phyloP scores from a whole-genome alignment of 306 rosid genomes.

The Sesbania bispinosa region DNA sequence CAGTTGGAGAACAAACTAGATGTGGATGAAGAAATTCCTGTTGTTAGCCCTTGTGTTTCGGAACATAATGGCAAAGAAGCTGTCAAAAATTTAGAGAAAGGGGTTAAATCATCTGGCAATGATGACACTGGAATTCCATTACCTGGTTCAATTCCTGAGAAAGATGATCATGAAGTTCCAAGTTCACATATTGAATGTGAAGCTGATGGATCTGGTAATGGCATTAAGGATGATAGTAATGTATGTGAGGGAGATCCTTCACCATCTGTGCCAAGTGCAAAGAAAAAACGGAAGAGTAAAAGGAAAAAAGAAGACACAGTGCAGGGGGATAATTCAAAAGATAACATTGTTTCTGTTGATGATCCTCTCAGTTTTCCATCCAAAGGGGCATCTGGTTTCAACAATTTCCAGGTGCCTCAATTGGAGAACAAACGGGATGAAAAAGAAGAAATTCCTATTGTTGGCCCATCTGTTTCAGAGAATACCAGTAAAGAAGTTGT shows the following conservation, averaged over 20 bases:
- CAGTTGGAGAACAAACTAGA: neutral
- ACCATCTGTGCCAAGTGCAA: constrained; percentile 13
- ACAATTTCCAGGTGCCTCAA: constrained; percentile 1
- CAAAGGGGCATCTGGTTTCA: neutral
- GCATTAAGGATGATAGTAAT: neutral
- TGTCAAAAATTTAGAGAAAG: neutral
- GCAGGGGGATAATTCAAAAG: constrained; percentile 14
- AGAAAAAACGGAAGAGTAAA: constrained; percentile 17
- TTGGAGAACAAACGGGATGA: constrained; percentile 8
- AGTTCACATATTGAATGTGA: constrained; percentile 4
- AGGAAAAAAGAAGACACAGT: constrained; percentile 11
- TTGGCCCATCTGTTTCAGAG: too few relatives aligned
- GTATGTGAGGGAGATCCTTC: neutral
- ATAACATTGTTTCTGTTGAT: constrained; percentile 9
- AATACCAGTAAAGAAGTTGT: too few relatives aligned
- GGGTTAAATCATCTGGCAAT: neutral
- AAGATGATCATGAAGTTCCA: neutral
- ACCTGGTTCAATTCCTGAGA: neutral
- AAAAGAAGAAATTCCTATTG: constrained; percentile 8
- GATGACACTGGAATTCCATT: neutral
- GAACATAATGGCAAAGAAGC: constrained; percentile 5
- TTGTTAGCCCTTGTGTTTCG: constrained; percentile 19
- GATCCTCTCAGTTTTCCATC: constrained; percentile 4
- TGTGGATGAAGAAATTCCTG: constrained; percentile 3
- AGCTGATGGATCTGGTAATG: constrained; percentile 20